Conservation (phyloP, 257 asterid genomes). For the Cynanchum wilfordii region DNA sequence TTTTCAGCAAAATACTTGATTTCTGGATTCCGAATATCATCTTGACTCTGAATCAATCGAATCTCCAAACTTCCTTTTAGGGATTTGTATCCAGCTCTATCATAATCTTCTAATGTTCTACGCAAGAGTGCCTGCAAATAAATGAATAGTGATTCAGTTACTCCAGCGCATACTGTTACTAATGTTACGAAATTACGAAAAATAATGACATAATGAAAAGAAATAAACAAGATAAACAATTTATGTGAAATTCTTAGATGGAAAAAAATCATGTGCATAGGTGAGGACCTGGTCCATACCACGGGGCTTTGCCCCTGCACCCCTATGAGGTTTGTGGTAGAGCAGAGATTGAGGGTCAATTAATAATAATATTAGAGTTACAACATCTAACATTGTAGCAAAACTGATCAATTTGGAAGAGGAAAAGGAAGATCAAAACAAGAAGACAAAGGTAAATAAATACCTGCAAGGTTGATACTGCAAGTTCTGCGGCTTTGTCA, state of each 20-base stretch:
- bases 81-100: slow-evolving; percentile 74
- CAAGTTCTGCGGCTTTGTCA: slow-evolving; percentile 86
- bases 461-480: slow-evolving; percentile 98
- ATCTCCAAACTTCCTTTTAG: slow-evolving; percentile 88
- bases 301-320: too few relatives aligned
- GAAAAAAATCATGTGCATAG: too few relatives aligned
- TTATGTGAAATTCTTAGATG: too few relatives aligned
- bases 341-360: too few relatives aligned
- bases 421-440: not conserved
- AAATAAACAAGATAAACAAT: too few relatives aligned
- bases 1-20: slow-evolving; percentile 66
- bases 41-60: slow-evolving; percentile 88
- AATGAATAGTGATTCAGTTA: not conserved
- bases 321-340: too few relatives aligned
- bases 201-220: too few relatives aligned
- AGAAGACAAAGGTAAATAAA: slow-evolving; percentile 1
- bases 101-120: slow-evolving; percentile 72
- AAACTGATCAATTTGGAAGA: not conserved
- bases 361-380: too few relatives aligned
- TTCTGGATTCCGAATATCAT: slow-evolving; percentile 83
- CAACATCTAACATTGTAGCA: too few relatives aligned
- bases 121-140: slow-evolving; percentile 67
- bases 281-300: too few relatives aligned
- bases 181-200: too few relatives aligned
- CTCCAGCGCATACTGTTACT: not conserved